Conservation (phyloP, 139 green algal species). For the Tetratostichococcus sp. region DNA sequence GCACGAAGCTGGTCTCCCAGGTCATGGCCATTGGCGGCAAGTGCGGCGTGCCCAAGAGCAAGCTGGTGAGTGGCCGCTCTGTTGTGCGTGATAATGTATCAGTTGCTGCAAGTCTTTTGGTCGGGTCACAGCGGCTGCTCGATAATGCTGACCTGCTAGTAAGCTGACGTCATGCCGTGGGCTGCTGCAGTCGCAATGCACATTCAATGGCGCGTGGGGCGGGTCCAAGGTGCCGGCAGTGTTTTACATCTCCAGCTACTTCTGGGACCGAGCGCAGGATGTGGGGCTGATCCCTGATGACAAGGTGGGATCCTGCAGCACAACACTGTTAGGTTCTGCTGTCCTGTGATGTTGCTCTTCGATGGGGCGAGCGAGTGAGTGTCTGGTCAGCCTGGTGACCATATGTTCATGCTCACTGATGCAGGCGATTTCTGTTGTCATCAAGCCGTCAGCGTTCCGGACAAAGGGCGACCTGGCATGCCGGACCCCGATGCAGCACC, state of each 20-base stretch:
- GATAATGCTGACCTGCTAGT: no score
- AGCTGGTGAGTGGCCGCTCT: not conserved
- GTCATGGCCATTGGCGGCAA: not conserved
- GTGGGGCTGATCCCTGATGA: conserved; percentile 40
- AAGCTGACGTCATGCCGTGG: no score
- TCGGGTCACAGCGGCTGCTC: no score
- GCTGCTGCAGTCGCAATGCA: conserved; percentile 67
- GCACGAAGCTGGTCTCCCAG: conserved; percentile 23
- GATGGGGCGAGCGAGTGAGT: no score
- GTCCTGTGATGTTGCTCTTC: no score
- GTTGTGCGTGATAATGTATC: no score
- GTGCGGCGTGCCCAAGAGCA: not conserved
- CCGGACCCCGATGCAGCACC: conserved; percentile 7
- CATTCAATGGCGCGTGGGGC: conserved; percentile 91
- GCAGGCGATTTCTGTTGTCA: conserved; percentile 12
- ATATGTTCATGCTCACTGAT: no score
- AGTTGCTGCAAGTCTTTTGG: no score
- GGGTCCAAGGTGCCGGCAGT: conserved; percentile 26
- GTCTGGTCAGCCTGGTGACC: no score
- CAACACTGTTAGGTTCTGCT: no score
- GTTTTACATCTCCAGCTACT: conserved; percentile 95
- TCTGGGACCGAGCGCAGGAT: conserved; percentile 84
- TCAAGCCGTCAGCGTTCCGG: conserved; percentile 43
- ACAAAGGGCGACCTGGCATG: conserved; percentile 43
- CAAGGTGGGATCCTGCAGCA: not conserved